Evolutionary conservation across 768 basidiomycete species (phyloP).

Genomic region (Lentinula edodes): DNA sequence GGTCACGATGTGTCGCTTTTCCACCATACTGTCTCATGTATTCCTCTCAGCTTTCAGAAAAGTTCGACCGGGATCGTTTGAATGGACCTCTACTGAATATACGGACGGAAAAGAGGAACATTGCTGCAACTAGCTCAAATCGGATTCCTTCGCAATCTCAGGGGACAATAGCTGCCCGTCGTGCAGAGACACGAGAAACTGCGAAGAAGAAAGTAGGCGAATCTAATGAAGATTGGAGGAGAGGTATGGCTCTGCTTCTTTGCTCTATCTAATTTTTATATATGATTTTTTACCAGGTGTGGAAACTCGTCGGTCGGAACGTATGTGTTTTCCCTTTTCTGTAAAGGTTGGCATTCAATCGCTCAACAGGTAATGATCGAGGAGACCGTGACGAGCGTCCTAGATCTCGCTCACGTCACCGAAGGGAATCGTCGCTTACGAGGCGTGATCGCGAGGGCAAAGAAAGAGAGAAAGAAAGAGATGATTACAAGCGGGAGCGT

Average conservation of each 20-base stretch:
- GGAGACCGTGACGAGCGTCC: slow-evolving; percentile 60
- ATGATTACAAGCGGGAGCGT: slow-evolving; percentile 23
- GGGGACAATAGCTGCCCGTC: slow-evolving; percentile 30
- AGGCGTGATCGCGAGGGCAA: slow-evolving; percentile 40
- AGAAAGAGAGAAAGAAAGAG: slow-evolving; percentile 18
- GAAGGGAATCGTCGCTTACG: slow-evolving; percentile 52
- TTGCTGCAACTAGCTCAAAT: slow-evolving; percentile 37
- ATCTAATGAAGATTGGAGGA: slow-evolving; percentile 78
- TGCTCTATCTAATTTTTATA: slow-evolving; percentile 8
- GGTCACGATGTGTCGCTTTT: slow-evolving; percentile 26
- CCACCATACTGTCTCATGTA: slow-evolving; percentile 5
- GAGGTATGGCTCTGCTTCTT: slow-evolving; percentile 45
- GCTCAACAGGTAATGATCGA: slow-evolving; percentile 39
- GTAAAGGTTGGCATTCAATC: not conserved
- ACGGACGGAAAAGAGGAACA: slow-evolving; percentile 64
- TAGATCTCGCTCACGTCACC: slow-evolving; percentile 57
- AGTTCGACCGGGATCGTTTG: slow-evolving; percentile 79
- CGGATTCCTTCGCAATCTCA: slow-evolving; percentile 34
- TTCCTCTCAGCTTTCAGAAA: slow-evolving; percentile 68
- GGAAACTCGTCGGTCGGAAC: slow-evolving; percentile 50
- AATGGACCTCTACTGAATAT: slow-evolving; percentile 44
- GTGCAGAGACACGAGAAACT: slow-evolving; percentile 54
- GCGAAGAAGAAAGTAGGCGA: slow-evolving; percentile 65
- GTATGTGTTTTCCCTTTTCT: slow-evolving; percentile 31
- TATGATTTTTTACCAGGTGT: slow-evolving; percentile 28